Conservation (phyloP, 108 stramenopile genomes). For the Hondaea fermentalgiana region DNA sequence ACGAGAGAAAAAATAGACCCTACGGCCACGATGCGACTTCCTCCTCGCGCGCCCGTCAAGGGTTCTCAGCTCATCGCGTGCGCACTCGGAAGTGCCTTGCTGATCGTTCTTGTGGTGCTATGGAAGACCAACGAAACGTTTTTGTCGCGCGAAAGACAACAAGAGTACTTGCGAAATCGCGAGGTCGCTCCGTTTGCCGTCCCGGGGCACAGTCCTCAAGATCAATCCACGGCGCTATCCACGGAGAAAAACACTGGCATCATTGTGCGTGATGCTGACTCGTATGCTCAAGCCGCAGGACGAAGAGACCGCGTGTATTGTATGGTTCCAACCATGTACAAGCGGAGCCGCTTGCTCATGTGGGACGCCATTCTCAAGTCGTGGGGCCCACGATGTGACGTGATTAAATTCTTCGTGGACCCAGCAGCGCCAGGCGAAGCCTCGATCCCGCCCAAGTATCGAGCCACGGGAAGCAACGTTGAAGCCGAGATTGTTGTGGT, state of each 20-base stretch:
- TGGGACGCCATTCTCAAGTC: neutral
- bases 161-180: too few species aligned
- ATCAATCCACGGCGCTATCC: too few species aligned
- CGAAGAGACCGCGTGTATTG: neutral
- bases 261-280: neutral
- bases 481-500: neutral
- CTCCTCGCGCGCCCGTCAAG: too few species aligned
- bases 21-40: too few species aligned
- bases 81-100: too few species aligned
- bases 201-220: too few species aligned
- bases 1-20: too few species aligned
- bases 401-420: conserved; percentile 2
- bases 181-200: too few species aligned
- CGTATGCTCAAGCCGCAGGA: neutral
- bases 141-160: too few species aligned
- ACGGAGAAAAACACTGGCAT: neutral
- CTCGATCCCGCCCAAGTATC: neutral
- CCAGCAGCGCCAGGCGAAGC: neutral
- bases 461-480: neutral
- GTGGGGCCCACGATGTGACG: neutral
- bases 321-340: neutral
- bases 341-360: neutral
- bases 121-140: too few species aligned
- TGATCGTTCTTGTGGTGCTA: too few species aligned
- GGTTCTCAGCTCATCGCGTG: too few species aligned